Evolutionary conservation across 2,329 filamentous ascomycete species (phyloP).

Genomic region (Emmonsiellopsis sp.): DNA sequence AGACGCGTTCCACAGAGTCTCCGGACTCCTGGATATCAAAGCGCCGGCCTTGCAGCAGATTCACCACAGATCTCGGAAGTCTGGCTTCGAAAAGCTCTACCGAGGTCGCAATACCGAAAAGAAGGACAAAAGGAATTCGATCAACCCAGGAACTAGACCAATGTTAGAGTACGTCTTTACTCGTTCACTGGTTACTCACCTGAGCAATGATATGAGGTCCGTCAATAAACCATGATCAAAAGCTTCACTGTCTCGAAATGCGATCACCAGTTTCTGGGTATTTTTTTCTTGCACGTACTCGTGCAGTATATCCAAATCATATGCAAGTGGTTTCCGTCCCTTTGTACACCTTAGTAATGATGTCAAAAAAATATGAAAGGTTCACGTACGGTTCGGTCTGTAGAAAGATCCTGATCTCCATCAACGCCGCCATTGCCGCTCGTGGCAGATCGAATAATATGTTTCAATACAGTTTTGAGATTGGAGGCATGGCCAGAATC

Average conservation of each 20-base stretch:
- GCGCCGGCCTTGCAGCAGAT: slow-evolving; percentile 43
- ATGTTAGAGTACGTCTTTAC: slow-evolving; percentile 14
- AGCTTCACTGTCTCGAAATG: slow-evolving; percentile 38
- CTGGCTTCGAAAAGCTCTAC: slow-evolving; percentile 52
- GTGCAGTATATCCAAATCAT: slow-evolving; percentile 37
- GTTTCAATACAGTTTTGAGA: slow-evolving; percentile 37
- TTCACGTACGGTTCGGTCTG: slow-evolving; percentile 27
- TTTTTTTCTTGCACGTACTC: slow-evolving; percentile 30
- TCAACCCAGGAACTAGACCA: slow-evolving; percentile 47
- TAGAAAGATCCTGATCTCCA: slow-evolving; percentile 29
- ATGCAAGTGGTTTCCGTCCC: slow-evolving; percentile 34
- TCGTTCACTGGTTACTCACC: slow-evolving; percentile 16
- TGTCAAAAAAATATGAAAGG: background rate
- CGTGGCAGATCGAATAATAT: slow-evolving; percentile 34
- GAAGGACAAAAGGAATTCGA: slow-evolving; percentile 49
- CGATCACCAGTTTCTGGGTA: slow-evolving; percentile 31
- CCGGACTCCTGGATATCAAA: slow-evolving; percentile 45
- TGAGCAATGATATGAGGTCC: slow-evolving; percentile 36
- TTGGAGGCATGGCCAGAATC: slow-evolving; percentile 37
- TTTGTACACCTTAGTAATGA: slow-evolving; percentile 12
- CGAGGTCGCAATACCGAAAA: slow-evolving; percentile 55
- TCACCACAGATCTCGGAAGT: slow-evolving; percentile 43
- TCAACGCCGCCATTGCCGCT: slow-evolving; percentile 26
- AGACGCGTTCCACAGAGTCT: slow-evolving; percentile 35
- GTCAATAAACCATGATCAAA: slow-evolving; percentile 36